Evolutionary conservation across 2,329 filamentous ascomycete genomes (phyloP), one percentile per base, ranked within the genome.

Genomic region (Venturia oleaginea): DNA sequence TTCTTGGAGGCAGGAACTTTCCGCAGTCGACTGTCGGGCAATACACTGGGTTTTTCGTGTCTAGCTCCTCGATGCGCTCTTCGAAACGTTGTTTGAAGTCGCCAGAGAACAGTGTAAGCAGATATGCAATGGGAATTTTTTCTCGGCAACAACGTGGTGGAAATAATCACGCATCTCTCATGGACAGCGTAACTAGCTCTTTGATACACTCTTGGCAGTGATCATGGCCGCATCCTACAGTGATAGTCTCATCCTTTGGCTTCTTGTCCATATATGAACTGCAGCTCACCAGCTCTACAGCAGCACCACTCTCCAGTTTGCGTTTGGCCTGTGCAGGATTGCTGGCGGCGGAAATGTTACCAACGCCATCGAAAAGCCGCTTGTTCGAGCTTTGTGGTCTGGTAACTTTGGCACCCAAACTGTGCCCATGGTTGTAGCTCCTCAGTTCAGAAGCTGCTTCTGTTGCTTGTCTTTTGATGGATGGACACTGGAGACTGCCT

Each of bases 91-190:
- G 22, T 13, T 27, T 63, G 19, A 55, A 62, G 2, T 63, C 60
- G 24, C 37, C 7, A 27, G 40, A 6, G 10, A 65, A 43, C 7
- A 65, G 24, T 2, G 11, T 22, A 13, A 3, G 17, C 17, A 63
- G 22, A 37, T 59, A 15, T 13, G 61, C 24, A 30, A 65, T 64
- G 6, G 40, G 2, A 38, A 64, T 22, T 34, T 48, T 42, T n/a
- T n/a, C n/a, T n/a, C n/a, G n/a, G 34, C 64, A 65, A 48, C 64
- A 65, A 1, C 64, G 61, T 32, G 64, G 64, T 24, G 64, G 64
- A 43, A 65, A 65, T 3, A 64, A 51, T 10, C 32, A n/a, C 30
- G 30, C 24, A 40, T 65, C 61, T 8, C 11, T 43, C 42, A 64
- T 64, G 54, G 61, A 42, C 13, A 15, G 15, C 32, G 24, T 10